Evolutionary conservation across 2,329 filamentous ascomycete genomes (phyloP).

Genomic region (Phialophora tarda): DNA sequence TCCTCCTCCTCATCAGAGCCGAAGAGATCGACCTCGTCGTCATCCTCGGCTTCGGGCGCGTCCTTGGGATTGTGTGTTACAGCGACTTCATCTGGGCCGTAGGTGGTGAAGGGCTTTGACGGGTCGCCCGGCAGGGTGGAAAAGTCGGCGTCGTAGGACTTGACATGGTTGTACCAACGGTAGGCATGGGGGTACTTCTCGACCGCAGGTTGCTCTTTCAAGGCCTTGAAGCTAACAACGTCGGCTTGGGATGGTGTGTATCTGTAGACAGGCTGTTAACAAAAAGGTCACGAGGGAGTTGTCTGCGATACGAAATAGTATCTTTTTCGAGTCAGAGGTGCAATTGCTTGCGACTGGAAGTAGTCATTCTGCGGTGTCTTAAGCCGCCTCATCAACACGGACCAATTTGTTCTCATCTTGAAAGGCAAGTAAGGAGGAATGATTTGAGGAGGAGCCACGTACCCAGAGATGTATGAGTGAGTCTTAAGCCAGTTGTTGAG

Average conservation of each 20-base stretch:
- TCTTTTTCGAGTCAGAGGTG: slow-evolving; percentile 68
- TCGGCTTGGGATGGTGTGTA: slow-evolving; percentile 87
- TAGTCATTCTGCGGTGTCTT: slow-evolving; percentile 88
- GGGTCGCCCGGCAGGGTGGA: slow-evolving; percentile 87
- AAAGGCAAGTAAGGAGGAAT: slow-evolving; percentile 41
- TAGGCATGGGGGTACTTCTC: slow-evolving; percentile 91
- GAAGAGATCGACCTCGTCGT: slow-evolving; percentile 91
- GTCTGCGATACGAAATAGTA: slow-evolving; percentile 31
- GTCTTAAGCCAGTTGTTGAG: slow-evolving; percentile 76
- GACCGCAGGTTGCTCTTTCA: slow-evolving; percentile 75
- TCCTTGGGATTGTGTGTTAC: slow-evolving; percentile 84
- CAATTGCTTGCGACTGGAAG: slow-evolving; percentile 73
- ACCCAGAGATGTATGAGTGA: slow-evolving; percentile 83
- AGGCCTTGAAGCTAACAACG: slow-evolving; percentile 90
- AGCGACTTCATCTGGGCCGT: slow-evolving; percentile 82
- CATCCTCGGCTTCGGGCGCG: slow-evolving; percentile 72
- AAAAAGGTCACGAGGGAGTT: slow-evolving; percentile 8
- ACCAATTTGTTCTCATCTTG: slow-evolving; percentile 88
- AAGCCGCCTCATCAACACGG: slow-evolving; percentile 94
- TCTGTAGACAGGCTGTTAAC: slow-evolving; percentile 48
- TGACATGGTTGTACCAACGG: slow-evolving; percentile 99
- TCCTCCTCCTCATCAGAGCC: slow-evolving; percentile 93
- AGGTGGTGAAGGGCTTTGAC: slow-evolving; percentile 83
- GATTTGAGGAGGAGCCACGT: slow-evolving; percentile 54
- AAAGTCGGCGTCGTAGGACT: slow-evolving; percentile 92